Base-by-base conservation (phyloP, 805 yeast species). In the Ogataea haglerorum region DNA sequence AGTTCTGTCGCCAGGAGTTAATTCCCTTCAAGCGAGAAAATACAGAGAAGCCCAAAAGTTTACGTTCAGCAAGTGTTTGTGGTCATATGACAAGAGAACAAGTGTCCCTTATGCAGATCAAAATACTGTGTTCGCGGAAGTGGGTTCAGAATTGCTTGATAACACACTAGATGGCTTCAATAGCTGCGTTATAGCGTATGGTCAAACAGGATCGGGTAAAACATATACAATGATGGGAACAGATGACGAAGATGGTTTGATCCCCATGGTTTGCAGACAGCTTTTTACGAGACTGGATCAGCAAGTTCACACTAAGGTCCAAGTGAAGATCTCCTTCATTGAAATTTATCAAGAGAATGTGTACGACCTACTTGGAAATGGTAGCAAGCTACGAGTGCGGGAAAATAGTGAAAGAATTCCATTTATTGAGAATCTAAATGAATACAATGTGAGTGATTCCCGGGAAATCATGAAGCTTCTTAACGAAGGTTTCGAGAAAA, bases 161-260 rank as follows among this genome's bases (percentile, higher is more conserved):
- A 87, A 79, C 65, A 69, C 85, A 3, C 57, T 84, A 37, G 75
- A 74, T 47, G 95, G 95, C 2, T 60, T 59, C 16, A 62, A 64
- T n/a, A 53, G 58, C 16, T 57, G 64, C 49, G 48, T 58, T 6
- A 46, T 50, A 48, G 48, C 67, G 61, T 88, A 89, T 60, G 96
- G 95, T 6, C 95, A 85, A 60, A 85, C 95, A 0, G 89, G 85
- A 0, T 75, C 91, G 0, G 95, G 95, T 1, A 85, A 85, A 54
- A 79, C 91, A 0, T 80, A 73, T 61, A 85, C 95, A 1, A 85
- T 85, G 91, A 75, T 85, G 64, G 83, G 85, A 0, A 43, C 68
- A 10, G 54, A 60, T 0, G 47, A 50, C 4, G 64, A 71, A 1
- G 75, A 75, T 10, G 95, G 95, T 0, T 65, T 85, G 57, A 80